Conservation (phyloP, 2,329 filamentous ascomycete species). For the Botrytis elliptica region DNA sequence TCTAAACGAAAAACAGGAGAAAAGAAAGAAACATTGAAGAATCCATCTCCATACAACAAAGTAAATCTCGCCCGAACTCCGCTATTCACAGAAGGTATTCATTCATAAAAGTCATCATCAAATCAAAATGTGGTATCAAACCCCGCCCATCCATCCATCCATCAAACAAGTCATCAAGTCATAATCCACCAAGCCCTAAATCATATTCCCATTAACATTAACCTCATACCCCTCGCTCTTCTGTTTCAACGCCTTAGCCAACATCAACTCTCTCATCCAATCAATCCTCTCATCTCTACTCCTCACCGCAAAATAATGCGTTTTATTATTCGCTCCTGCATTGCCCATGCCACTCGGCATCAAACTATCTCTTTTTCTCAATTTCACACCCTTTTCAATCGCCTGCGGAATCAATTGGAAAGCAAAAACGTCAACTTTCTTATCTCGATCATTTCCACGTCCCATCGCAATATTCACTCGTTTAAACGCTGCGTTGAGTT, state of each 20-base stretch:
- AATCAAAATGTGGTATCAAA: constrained; percentile 16
- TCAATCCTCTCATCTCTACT: constrained; percentile 87
- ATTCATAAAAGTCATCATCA: neutral
- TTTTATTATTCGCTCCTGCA: constrained; percentile 63
- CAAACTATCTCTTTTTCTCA: constrained; percentile 46
- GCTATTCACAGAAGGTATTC: neutral
- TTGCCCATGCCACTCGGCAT: constrained; percentile 23
- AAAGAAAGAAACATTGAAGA: neutral
- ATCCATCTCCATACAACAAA: neutral
- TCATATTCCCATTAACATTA: constrained; percentile 77
- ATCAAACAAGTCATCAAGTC: neutral
- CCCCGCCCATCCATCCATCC: neutral
- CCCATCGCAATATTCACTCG: constrained; percentile 61
- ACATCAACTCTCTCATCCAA: constrained; percentile 94
- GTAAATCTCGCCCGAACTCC: neutral
- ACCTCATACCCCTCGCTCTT: constrained; percentile 82
- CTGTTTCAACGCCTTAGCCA: constrained; percentile 81
- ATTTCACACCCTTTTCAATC: constrained; percentile 47
- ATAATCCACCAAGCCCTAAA: constrained; percentile 43
- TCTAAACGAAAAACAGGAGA: neutral
- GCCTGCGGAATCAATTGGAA: constrained; percentile 76
- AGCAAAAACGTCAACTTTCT: constrained; percentile 67
- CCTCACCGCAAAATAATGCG: constrained; percentile 91
- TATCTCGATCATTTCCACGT: constrained; percentile 48
- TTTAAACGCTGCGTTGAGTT: constrained; percentile 85